Evolutionary conservation across 352 stramenopile species (phyloP), one percentile per base, ranked within the genome.

Genomic region (Pythium biforme): DNA sequence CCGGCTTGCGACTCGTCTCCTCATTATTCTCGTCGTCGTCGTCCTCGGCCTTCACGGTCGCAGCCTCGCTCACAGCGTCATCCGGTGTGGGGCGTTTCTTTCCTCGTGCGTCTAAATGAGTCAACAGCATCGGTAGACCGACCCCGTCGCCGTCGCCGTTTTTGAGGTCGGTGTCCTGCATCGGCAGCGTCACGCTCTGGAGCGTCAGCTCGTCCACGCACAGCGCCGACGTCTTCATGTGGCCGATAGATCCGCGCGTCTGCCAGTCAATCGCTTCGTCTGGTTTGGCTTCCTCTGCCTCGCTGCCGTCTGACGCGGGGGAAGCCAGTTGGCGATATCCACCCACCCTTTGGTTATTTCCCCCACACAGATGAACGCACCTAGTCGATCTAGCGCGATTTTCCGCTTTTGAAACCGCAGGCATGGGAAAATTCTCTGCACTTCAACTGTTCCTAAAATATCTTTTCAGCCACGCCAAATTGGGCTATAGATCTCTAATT

Each of bases 121-220:
- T 26, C 34, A 39, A 37, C 4, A 69, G 34, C 31, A 69, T 62
- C 50, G 51, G 63, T 15, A 70, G 53, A 14, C 34, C 23, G 9
- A 46, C 14, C 47, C 23, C 10, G 23, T 47, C 25, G 17, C 12
- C 39, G 22, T 27, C 33, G 31, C 9, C 48, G n/a, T n/a, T n/a
- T n/a, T n/a, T n/a, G n/a, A n/a, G n/a, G n/a, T n/a, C n/a, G n/a
- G n/a, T n/a, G n/a, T n/a, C n/a, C n/a, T n/a, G n/a, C 34, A 66
- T 53, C 34, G 48, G 39, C 47, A 64, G 17, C 27, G 45, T 45
- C 6, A 68, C 48, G 48, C 54, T 54, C 29, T 68, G 27, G 25
- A 70, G 41, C 39, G 45, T 48, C 26, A 70, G 63, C 33, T 64
- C 57, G 26, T 66, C 57, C 43, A 66, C 64, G 17, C 48, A 55